Base-by-base conservation (phyloP, 2,329 filamentous ascomycete species). In the Diaporthe eres region DNA sequence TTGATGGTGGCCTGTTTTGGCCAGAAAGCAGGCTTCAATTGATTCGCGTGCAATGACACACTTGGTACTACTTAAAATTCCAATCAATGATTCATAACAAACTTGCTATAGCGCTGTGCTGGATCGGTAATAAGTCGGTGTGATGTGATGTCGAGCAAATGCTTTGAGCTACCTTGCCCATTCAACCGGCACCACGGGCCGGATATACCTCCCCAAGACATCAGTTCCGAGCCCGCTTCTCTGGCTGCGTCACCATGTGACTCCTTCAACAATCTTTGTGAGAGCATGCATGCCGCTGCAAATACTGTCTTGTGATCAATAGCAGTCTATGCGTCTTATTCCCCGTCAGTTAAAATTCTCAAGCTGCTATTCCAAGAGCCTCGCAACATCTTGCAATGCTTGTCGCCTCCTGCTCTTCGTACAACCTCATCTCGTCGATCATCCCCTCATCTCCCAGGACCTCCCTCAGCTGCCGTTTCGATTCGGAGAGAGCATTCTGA, bases 361-460 rank as follows among this genome's bases (percentile, higher is more conserved):
- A 73, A 42, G 3, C n/a, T 55, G 71, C 47, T 12, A 73, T 7
- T 17, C 71, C 71, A 7, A 73, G 60, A 34, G 61, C 51, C 17
- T 58, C 37, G 31, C 71, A 63, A 3, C 72, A 67, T 34, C 17
- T 42, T 17, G 55, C 28, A 4, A 74, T 55, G 58, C 75, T 71
- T 17, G 9, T 39, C 13, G 2, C 17, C 57, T 75, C 57, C 72
- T 71, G 75, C 28, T 60, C 65, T 63, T 58, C 63, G 60, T 74
- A 74, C 17, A 71, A 19, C 31, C 55, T n/a, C 63, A 76, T 74
- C 58, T 76, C 75, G 39, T 76, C 57, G 3, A 67, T 51, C 28
- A 76, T 67, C 15, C 74, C 71, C 13, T 67, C 49, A 22, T 72
- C 31, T 25, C 75, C 72, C 3, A 76, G 49, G 15, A 67, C 28